Evolutionary conservation across 495 filamentous ascomycete genomes (phyloP).

Genomic region (Hyaloscypha hepaticicola): DNA sequence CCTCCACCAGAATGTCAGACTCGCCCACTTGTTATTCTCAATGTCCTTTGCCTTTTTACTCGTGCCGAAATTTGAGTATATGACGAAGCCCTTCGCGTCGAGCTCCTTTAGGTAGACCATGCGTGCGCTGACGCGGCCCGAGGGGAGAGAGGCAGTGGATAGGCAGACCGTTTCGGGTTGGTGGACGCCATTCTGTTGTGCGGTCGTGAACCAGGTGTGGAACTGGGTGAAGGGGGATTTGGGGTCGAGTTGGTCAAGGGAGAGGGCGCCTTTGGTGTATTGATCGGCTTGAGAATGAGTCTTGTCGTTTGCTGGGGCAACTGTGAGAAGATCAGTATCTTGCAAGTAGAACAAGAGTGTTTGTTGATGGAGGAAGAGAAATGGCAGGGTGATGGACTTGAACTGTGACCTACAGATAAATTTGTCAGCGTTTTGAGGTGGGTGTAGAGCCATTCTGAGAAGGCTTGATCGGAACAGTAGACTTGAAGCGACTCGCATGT

Average conservation of each 20-base stretch:
- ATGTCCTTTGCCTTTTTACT: conserved; percentile 68
- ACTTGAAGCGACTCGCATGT: conserved; percentile 21
- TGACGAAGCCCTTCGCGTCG: conserved; percentile 75
- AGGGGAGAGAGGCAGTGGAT: conserved; percentile 82
- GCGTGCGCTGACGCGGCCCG: conserved; percentile 78
- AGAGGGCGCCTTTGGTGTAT: conserved; percentile 57
- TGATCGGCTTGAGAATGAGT: conserved; percentile 56
- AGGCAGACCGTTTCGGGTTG: conserved; percentile 78
- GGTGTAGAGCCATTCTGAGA: conserved; percentile 48
- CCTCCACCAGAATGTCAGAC: conserved; percentile 74
- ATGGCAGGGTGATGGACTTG: background rate
- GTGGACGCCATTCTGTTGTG: conserved; percentile 57
- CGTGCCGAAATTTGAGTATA: conserved; percentile 91
- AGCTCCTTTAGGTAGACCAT: conserved; percentile 91
- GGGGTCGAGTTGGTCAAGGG: conserved; percentile 50
- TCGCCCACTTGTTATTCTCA: conserved; percentile 61
- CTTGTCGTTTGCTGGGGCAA: conserved; percentile 35
- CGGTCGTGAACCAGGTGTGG: conserved; percentile 78
- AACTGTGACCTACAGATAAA: conserved; percentile 48
- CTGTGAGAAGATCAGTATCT: conserved; percentile 29
- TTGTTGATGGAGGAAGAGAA: conserved; percentile 20
- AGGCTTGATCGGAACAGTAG: conserved; percentile 23
- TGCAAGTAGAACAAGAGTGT: conserved; percentile 42
- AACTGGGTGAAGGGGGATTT: conserved; percentile 73
- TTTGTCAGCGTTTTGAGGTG: conserved; percentile 41